Base-by-base conservation (phyloP, 2,329 filamentous ascomycete genomes). In the Tolypocladium pustulatum region DNA sequence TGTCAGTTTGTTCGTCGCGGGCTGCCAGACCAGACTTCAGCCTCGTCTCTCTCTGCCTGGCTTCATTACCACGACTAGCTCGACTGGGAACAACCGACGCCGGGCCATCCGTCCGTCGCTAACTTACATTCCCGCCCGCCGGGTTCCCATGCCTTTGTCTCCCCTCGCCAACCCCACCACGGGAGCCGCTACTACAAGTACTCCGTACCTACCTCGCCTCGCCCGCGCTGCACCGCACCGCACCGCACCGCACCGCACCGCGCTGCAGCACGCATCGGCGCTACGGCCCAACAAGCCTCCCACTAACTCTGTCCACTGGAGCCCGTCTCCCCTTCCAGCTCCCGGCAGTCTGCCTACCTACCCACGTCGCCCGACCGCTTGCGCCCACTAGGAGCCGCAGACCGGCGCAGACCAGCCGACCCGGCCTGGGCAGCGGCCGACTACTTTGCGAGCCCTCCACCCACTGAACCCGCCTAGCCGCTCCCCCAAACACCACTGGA, bases 51-150 rank as follows among this genome's bases (percentile, higher is more conserved):
- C n/a, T 20, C 7, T 7, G 13, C 9, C 15, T 13, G 13, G 15
- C 25, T 30, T 2, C 6, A 32, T 27, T 20, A 6, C 46, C 27
- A 32, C 46, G 46, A 32, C 46, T 51, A 51, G 46, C 46, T 32
- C 27, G 63, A 65, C 67, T 73, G 71, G 70, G 70, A 72, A 67
- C 69, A 71, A 68, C 71, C 70, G 70, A 72, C 70, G 70, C 69
- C 69, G 69, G 69, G 61, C 71, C 67, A 71, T 69, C 70, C 69
- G 69, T 65, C 70, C 68, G 63, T 62, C 67, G 67, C 68, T 69
- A n/a, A n/a, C n/a, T n/a, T n/a, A 66, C 71, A 69, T 71, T 72
- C 71, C 71, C 70, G 69, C 64, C 59, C 59, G 56, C 59, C 54
- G 55, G 57, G 41, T 59, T 64, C 65, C 63, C 65, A 61, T 61